phyloP scores from a whole-genome alignment of 2,329 filamentous ascomycete species.

The Ophidiomyces ophidiicola region DNA sequence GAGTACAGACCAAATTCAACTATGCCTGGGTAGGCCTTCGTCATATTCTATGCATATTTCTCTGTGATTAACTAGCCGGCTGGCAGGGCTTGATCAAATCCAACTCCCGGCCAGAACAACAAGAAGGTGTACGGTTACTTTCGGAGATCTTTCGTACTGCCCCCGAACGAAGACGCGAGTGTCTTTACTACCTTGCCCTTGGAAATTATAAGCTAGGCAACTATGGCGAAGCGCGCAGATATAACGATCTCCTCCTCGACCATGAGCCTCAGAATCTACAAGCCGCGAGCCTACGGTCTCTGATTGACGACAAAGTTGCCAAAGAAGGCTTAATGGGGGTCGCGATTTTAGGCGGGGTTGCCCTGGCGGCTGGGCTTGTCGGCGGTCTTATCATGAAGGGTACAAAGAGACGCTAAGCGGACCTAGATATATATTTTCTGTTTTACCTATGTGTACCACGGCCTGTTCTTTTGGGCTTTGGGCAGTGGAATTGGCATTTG shows the following conservation, averaged over 20 bases:
- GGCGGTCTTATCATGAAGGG: slow-evolving; percentile 77
- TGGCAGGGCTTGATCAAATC: slow-evolving; percentile 87
- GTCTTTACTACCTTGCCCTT: slow-evolving; percentile 92
- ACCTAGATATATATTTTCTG: not conserved
- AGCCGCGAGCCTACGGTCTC: slow-evolving; percentile 66
- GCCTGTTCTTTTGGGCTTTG: slow-evolving; percentile 1
- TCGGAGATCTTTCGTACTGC: slow-evolving; percentile 93
- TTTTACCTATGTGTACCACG: slow-evolving; percentile 1
- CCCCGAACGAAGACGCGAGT: slow-evolving; percentile 88
- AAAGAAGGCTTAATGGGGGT: slow-evolving; percentile 90
- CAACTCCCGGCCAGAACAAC: slow-evolving; percentile 68
- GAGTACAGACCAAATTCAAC: slow-evolving; percentile 98
- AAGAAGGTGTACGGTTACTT: slow-evolving; percentile 83
- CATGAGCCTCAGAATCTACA: slow-evolving; percentile 87
- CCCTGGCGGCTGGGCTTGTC: slow-evolving; percentile 83
- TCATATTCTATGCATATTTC: not conserved
- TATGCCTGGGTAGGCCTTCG: slow-evolving; percentile 71
- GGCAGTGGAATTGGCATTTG: slow-evolving; percentile 6
- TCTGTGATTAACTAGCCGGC: not conserved
- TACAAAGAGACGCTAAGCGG: slow-evolving; percentile 46
- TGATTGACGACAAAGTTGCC: slow-evolving; percentile 94
- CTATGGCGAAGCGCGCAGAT: slow-evolving; percentile 85
- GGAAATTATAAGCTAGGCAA: slow-evolving; percentile 98
- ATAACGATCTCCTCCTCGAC: slow-evolving; percentile 85
- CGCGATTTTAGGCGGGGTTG: slow-evolving; percentile 85